Base-by-base conservation (phyloP, 108 stramenopile genomes). In the Nannochloropsis gaditana region DNA sequence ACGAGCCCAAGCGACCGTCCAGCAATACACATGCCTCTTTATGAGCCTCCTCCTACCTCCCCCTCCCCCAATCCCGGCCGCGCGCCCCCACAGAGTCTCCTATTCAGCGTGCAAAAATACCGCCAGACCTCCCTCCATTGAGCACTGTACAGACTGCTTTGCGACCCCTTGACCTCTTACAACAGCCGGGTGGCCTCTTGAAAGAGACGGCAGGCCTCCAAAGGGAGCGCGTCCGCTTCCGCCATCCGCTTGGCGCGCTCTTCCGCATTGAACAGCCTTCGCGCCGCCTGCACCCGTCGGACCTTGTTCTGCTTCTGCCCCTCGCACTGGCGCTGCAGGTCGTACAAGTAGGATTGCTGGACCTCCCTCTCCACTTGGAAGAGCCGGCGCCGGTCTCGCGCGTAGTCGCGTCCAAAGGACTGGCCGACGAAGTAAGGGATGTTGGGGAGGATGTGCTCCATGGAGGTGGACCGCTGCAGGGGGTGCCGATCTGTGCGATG, bases 301-400 rank as follows among this genome's bases (percentile, higher is more conserved):
- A n/a, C 41, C 80, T 81, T 31, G 41, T 81, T 31, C 17, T 81
- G 80, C 80, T 81, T 81, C 80, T 81, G 41, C 5, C 80, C 41
- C 80, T 81, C 41, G 80, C 41, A 31, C 80, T 81, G 80, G 21
- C 80, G 80, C 80, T 81, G 21, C 21, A 81, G 80, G 41, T 81
- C 41, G 80, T 42, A 42, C 80, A 81, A 42, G 80, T 81, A 81
- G 41, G 21, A n/a, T 31, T 81, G 80, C 80, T 41, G 41, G 5
- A 81, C 80, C 21, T 31, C 80, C 17, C 41, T 11, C 80, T 81
- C 80, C 41, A 81, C 80, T 11, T 42, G 80, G 41, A 31, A 42
- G 41, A 81, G 41, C 11, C 80, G 21, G 21, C 80, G 80, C 21
- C 41, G 41, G 80, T 81, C 80, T 41, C 41, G 21, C 11, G 80